Evolutionary conservation across 2,329 filamentous ascomycete genomes (phyloP), one percentile per base, ranked within the genome.

Genomic region (Aureobasidium sp.): DNA sequence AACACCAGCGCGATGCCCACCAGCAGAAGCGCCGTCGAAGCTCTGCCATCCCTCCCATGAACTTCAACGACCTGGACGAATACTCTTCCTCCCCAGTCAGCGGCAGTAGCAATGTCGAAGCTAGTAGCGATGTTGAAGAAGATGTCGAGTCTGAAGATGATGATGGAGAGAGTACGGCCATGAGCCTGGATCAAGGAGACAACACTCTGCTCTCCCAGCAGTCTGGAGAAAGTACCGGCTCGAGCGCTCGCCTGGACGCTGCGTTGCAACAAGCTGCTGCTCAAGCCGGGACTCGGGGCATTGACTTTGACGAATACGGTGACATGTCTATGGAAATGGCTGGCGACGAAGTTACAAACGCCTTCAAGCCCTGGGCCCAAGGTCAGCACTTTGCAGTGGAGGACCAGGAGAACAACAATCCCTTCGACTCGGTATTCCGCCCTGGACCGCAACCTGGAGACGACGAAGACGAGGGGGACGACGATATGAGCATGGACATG

Each of bases 401-500:
- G 46, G 77, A 80, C 47, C 78, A 82, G 63, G 78, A 82, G 63
- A 79, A 79, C 40, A 68, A 75, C 6, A 77, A 78, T 61, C 77
- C 77, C 4, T 80, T 79, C 64, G 77, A 76, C 11, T 74, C 75
- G 23, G 73, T 74, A n/a, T 73, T 73, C 51, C 73, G 73, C 57
- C 47, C 46, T 27, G 70, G 71, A 21, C 58, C 47, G 2, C 58
- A 53, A 8, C 49, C 51, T n/a, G 64, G 63, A 27, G 71, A 72
- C 61, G 74, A 78, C 55, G 69, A 78, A 25, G 70, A 75, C 5
- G 78, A 81, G 13, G 77, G 78, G 13, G 59, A 81, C 11, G 77
- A 78, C 13, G 59, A 92, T 40, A 86, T 95, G 79, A 94, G 90
- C 23, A 96, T 97, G 93, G 93, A 97, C 67, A 89, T 96, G 8